Base-by-base conservation (phyloP, 2,329 filamentous ascomycete species). In the Biscogniauxia sp. region DNA sequence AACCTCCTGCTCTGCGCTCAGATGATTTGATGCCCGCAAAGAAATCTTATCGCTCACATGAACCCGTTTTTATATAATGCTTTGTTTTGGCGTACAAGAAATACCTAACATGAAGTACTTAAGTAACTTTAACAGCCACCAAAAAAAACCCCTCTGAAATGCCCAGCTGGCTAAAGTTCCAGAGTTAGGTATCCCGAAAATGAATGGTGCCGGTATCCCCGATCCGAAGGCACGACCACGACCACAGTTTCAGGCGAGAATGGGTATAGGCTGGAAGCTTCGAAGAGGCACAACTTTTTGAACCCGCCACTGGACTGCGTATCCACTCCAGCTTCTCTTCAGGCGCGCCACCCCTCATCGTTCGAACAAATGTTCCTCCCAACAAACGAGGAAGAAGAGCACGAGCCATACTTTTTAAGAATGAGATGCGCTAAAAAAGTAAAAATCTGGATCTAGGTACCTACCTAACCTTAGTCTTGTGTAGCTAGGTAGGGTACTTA, bases 301-400 rank as follows among this genome's bases (percentile, higher is more conserved):
- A n/a, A n/a, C n/a, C n/a, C n/a, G n/a, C n/a, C n/a, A n/a, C n/a
- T n/a, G n/a, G n/a, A n/a, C n/a, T n/a, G n/a, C n/a, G 23, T 19
- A 54, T 54, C 19, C 20, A 37, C 52, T n/a, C n/a, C n/a, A n/a
- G n/a, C n/a, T 32, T 32, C 19, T 32, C 20, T 20, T 37, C 15
- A n/a, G n/a, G n/a, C n/a, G n/a, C n/a, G n/a, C n/a, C n/a, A 3
- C 25, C 25, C 32, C 52, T 52, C 19, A 52, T 52, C 25, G 37
- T 45, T 45, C 37, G 15, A 45, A 45, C 37, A 45, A 45, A 32
- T 32, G 6, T 25, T 25, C 45, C 56, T 61, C 61, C 63, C 59
- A 65, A 61, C 59, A 64, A 61, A 61, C 57, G 37, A 49, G 19
- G 56, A 54, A 56, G 54, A 13, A 41, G 54, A 32, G 45, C 55